Evolutionary conservation across 768 basidiomycete species (phyloP), one percentile per base, ranked within the genome.

Genomic region (Agaricus subrufescens): DNA sequence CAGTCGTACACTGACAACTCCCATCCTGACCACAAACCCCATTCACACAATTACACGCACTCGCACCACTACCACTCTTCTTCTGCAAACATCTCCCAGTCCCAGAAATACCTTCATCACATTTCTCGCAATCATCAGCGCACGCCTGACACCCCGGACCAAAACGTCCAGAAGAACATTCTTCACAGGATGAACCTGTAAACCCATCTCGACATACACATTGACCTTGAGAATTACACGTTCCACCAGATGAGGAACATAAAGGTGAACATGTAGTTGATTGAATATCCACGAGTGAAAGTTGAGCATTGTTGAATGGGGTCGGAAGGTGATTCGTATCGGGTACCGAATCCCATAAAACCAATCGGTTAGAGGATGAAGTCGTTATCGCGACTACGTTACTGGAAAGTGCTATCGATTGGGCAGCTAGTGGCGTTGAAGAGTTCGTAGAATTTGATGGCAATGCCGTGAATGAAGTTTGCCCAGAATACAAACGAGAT

Each of bases 261-360:
- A 83, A 71, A 0, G 88, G 85, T 0, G 85, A 79, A 63, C 91
- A 94, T 0, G 84, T 75, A 1, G 83, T 74, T 0, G 88, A 91
- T 66, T 91, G 82, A 56, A 94, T 78, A 63, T 85, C 85, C 43
- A 86, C 67, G 34, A 93, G 73, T 2, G 79, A 73, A 23, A 91
- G 73, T 26, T 56, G 48, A 5, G 48, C 48, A 5, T 40, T 43
- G 0, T 81, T 73, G 15, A 76, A 76, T 2, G 76, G 69, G 31
- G 71, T 66, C 1, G 88, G 86, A 23, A 92, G 75, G 65, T 92
- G 85, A 3, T 78, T 69, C 12, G 86, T 66, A 62, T 94, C 89
- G 2, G 91, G 84, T 45, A 94, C 71, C 10, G 87, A 82, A 60
- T 90, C 84, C 89, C 91, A 95, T 29, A 94, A 67, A 34, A 94